These are phyloP conservation scores for Lachnellula hyalina DNA, from an alignment of 2,329 filamentous ascomycete genomes.

Conservation along the genomic window DNA sequence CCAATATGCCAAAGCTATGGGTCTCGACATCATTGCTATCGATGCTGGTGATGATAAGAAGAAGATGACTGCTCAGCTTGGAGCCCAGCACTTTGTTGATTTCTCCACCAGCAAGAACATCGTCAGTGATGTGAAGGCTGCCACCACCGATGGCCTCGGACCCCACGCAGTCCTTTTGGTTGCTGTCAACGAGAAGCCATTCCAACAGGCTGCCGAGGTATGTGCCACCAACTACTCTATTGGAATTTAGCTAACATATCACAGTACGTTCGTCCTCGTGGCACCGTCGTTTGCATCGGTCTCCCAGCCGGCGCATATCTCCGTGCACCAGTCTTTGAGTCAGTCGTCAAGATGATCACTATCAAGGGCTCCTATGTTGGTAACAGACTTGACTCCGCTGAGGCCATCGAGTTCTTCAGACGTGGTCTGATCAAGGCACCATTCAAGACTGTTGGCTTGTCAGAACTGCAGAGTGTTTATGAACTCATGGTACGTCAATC, in stretches of 20 bases:
- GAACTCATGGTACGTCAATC: constrained; percentile 51
- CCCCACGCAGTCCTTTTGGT: constrained; percentile 84
- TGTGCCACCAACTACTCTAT: constrained; percentile 17
- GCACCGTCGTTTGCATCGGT: constrained; percentile 83
- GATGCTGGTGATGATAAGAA: constrained; percentile 80
- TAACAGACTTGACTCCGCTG: constrained; percentile 79
- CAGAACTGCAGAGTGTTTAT: constrained; percentile 75
- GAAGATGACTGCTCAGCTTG: constrained; percentile 63
- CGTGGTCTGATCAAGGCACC: constrained; percentile 77
- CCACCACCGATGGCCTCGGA: constrained; percentile 73
- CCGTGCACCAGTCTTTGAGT: constrained; percentile 81
- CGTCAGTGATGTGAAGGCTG: constrained; percentile 76
- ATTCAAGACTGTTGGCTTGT: constrained; percentile 78
- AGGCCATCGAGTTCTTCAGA: constrained; percentile 86
- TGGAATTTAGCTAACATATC: not conserved
- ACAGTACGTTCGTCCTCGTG: constrained; percentile 74
- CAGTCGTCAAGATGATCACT: constrained; percentile 81
- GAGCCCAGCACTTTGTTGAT: constrained; percentile 71
- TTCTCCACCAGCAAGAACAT: constrained; percentile 72
- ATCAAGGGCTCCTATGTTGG: constrained; percentile 95
- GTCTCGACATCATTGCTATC: constrained; percentile 72
- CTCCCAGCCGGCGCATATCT: constrained; percentile 76
- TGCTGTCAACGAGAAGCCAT: constrained; percentile 83
- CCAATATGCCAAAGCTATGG: constrained; percentile 91
- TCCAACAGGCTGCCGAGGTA: constrained; percentile 77